Base-by-base conservation (phyloP, 148 eudicot genomes). In the Spergularia bocconei region DNA sequence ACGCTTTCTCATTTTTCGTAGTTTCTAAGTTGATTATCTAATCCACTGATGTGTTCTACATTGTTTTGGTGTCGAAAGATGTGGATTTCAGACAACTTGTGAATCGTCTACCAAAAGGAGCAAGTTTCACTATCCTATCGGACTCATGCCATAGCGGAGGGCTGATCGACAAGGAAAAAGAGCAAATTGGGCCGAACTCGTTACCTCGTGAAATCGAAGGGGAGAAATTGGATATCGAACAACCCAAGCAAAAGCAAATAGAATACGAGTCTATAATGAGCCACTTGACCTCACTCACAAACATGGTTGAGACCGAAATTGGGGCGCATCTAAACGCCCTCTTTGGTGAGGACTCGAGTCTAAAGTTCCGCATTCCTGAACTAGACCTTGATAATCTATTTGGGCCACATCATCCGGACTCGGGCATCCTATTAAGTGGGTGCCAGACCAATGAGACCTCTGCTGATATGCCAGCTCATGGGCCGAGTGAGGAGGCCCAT, bases 71-170 rank as follows among this genome's bases (percentile, higher is more conserved):
- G 36, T 63, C 21, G 76, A 71, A 44, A 90, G 94, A 84, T 80
- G 82, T 85, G 84, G 94, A 90, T 68, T 83, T 90, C 60, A 71
- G 91, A 39, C 69, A 88, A 23, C 86, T 90, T 9, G 94, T 88
- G 50, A 85, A 88, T 64, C 85, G 83, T 5, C 74, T 90, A 13
- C 94, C 94, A 8, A 70, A 75, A 41, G 91, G 87, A 68, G 86
- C 85, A 69, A 86, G 55, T 54, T 88, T 90, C 84, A 90, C 91
- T 1, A 85, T 90, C 67, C 75, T 90, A 14, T 90, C 93, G 11
- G 93, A 90, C 51, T 90, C 93, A 53, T 90, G 93, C 81, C 86
- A 84, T 47, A 84, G 86, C 21, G 86, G 86, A n/a, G 93, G 93
- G 51, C 86, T 90, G 5, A 90, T 90, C 21, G 86, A 90, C 81